Base-by-base conservation (phyloP, 163 green algal species). In the Coccomyxa subellipsoidea region DNA sequence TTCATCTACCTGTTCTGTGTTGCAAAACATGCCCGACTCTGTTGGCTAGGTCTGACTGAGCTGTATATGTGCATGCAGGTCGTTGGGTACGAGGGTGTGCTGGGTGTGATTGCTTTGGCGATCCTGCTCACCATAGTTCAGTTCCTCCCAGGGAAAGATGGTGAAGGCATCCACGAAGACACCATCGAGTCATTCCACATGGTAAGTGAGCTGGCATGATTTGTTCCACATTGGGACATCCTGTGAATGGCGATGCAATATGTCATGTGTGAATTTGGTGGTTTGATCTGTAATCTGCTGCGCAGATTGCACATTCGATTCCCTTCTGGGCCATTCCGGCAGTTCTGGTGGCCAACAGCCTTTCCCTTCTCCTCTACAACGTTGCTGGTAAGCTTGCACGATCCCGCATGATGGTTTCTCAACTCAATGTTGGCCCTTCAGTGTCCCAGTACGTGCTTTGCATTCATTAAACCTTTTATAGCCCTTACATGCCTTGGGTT, bases 41-140 rank as follows among this genome's bases (percentile, higher is more conserved):
- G n/a, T n/a, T n/a, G n/a, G n/a, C n/a, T n/a, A n/a, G n/a, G n/a
- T n/a, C n/a, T n/a, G n/a, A n/a, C n/a, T n/a, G n/a, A n/a, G n/a
- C n/a, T n/a, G n/a, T n/a, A n/a, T n/a, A n/a, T n/a, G n/a, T n/a
- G n/a, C n/a, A n/a, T 95, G 21, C 91, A 91, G 78, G 92, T 95
- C 79, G 91, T 95, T n/a, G 91, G 91, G 15, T 93, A 88, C 78
- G 91, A 95, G 81, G 91, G 90, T 9, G n/a, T 95, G 18, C 90
- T 90, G 34, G 91, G 91, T 37, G 85, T 75, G n/a, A 32, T 90
- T 18, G 78, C 87, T 31, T 31, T 95, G 91, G 35, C 72, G 37
- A 76, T 92, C 36, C n/a, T 92, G 78, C 86, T 94, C 76, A 90
- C 91, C 9, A 31, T 77, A 2, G 70, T 77, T 9, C 32, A 77